Evolutionary conservation across 805 yeast species (phyloP).

Genomic region (Barnettozyma sucrosica): DNA sequence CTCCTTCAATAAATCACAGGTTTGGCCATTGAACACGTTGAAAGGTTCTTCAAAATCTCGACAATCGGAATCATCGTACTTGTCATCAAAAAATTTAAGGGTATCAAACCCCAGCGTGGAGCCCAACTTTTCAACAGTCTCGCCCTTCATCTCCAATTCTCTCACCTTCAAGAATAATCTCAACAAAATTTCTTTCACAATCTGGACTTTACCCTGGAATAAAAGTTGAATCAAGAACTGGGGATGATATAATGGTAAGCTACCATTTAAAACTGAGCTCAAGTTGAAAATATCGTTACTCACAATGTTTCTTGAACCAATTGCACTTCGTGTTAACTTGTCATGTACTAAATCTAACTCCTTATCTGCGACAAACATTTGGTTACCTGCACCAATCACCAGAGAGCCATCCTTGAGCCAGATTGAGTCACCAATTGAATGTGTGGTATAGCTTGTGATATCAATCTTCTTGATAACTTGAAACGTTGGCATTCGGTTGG

Average conservation of each 20-base stretch:
- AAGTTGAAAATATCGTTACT: conserved; percentile 56
- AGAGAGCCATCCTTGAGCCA: conserved; percentile 80
- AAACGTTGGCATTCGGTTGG: conserved; percentile 73
- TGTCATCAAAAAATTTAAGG: conserved; percentile 24
- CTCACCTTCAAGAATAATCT: conserved; percentile 49
- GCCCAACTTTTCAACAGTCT: conserved; percentile 19
- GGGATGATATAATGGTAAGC: conserved; percentile 86
- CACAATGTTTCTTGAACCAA: conserved; percentile 54
- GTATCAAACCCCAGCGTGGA: conserved; percentile 28
- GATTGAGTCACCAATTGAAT: conserved; percentile 79
- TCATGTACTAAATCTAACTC: conserved; percentile 47
- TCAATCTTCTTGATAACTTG: conserved; percentile 69
- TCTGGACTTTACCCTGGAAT: conserved; percentile 49
- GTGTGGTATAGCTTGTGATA: conserved; percentile 65
- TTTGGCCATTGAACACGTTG: conserved; percentile 34
- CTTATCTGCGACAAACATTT: conserved; percentile 76
- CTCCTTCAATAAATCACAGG: conserved; percentile 47
- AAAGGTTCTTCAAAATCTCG: conserved; percentile 32
- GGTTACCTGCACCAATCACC: conserved; percentile 86
- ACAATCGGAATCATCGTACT: neutral
- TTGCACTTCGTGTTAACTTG: conserved; percentile 43
- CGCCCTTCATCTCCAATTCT: conserved; percentile 39
- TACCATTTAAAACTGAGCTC: conserved; percentile 78
- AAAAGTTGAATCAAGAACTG: conserved; percentile 75
- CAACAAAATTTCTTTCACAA: conserved; percentile 53